Conservation (phyloP, 2,329 filamentous ascomycete genomes). For the Fusarium sublunatum region DNA sequence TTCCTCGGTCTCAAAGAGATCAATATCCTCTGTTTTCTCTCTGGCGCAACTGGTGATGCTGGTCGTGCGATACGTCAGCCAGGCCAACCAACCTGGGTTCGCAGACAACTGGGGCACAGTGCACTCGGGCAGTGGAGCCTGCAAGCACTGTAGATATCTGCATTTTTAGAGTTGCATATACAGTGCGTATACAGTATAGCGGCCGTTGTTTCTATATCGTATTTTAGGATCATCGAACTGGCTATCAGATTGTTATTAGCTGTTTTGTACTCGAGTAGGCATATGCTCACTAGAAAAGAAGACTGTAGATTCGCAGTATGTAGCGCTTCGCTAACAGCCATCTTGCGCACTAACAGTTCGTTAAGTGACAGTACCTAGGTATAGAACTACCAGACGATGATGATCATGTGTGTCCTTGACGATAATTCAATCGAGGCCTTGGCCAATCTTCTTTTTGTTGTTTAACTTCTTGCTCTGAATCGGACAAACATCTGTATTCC, state of each 20-base stretch:
- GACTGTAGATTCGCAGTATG: neutral
- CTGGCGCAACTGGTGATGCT: constrained; percentile 25
- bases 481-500: neutral
- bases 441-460: neutral
- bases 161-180: fast-evolving
- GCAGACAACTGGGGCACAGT: constrained; percentile 36
- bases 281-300: neutral
- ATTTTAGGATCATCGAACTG: too few species aligned
- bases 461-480: neutral
- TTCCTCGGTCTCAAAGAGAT: too few species aligned
- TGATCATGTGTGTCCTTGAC: too few species aligned
- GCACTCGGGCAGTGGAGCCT: fast-evolving
- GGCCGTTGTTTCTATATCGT: neutral
- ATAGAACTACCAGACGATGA: too few species aligned
- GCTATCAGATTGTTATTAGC: neutral
- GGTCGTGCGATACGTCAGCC: constrained; percentile 28
- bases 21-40: constrained; percentile 19
- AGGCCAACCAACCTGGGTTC: constrained; percentile 29
- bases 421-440: neutral
- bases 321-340: neutral
- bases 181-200: constrained; percentile 8
- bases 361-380: too few species aligned
- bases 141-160: constrained; percentile 1
- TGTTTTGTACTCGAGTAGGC: neutral
- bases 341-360: neutral